Conservation (phyloP, 2,329 filamentous ascomycete genomes). For the Fusarium lateritium region DNA sequence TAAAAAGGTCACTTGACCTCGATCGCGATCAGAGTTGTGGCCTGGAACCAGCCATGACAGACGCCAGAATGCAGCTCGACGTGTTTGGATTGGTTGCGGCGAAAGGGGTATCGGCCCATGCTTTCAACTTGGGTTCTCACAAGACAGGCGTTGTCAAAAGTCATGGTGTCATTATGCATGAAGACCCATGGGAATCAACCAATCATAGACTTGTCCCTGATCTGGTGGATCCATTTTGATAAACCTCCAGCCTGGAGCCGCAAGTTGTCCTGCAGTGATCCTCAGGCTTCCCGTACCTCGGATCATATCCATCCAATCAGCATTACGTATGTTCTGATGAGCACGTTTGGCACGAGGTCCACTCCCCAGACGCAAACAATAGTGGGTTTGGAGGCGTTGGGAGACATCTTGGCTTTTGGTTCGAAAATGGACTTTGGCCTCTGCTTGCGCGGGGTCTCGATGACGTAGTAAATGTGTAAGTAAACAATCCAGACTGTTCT, state of each 20-base stretch:
- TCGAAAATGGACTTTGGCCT: conserved; percentile 22
- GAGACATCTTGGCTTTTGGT: conserved; percentile 25
- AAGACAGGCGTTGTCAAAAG: conserved; percentile 28
- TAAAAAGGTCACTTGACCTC: conserved; percentile 30
- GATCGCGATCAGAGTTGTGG: conserved; percentile 39
- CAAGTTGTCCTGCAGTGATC: conserved; percentile 40
- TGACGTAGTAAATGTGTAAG: conserved; percentile 32
- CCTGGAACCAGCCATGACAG: conserved; percentile 30
- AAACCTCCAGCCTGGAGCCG: conserved; percentile 24
- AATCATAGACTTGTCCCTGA: conserved; percentile 33
- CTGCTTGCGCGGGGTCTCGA: conserved; percentile 24
- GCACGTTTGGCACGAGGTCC: conserved; percentile 13
- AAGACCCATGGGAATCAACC: neutral
- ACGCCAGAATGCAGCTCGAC: conserved; percentile 32
- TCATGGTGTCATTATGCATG: conserved; percentile 46
- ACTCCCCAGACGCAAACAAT: conserved; percentile 34
- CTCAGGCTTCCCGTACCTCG: conserved; percentile 38
- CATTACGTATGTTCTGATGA: neutral
- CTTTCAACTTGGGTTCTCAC: conserved; percentile 18
- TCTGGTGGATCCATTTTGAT: conserved; percentile 8
- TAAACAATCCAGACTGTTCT: conserved; percentile 12
- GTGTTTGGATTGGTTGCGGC: conserved; percentile 32
- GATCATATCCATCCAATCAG: conserved; percentile 28
- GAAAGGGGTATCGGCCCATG: conserved; percentile 22
- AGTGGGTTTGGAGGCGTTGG: conserved; percentile 20